These are phyloP conservation scores for Ottelia alismoides DNA, from an alignment of 106 monocot species.

Conservation along the genomic window DNA sequence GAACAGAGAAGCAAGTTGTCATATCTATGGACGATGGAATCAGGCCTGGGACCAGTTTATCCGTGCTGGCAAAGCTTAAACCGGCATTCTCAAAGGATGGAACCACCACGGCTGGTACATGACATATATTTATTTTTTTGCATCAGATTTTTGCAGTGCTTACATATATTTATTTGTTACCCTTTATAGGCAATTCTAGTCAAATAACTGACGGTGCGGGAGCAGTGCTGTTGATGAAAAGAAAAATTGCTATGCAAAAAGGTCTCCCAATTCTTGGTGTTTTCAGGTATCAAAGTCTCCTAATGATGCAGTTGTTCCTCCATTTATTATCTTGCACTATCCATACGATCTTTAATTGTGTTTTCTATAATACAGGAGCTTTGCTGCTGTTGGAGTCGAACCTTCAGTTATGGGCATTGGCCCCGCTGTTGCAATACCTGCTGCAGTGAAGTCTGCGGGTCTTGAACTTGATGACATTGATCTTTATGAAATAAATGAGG, in stretches of 20 bases:
- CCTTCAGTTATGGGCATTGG: slow-evolving; percentile 92
- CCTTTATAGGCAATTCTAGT: slow-evolving; percentile 62
- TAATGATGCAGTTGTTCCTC: neutral
- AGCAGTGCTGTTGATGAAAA: slow-evolving; percentile 88
- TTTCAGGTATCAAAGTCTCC: slow-evolving; percentile 38
- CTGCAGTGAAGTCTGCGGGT: slow-evolving; percentile 64
- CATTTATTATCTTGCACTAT: neutral
- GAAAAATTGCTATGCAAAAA: slow-evolving; percentile 50
- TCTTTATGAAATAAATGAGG: slow-evolving; percentile 93
- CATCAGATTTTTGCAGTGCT: slow-evolving; percentile 3
- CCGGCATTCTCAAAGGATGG: slow-evolving; percentile 79
- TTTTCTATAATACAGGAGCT: slow-evolving; percentile 35
- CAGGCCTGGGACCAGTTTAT: slow-evolving; percentile 46
- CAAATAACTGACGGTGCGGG: slow-evolving; percentile 89
- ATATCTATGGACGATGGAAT: slow-evolving; percentile 71
- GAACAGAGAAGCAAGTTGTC: slow-evolving; percentile 40
- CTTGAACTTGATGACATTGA: slow-evolving; percentile 73
- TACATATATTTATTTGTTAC: slow-evolving; percentile 1
- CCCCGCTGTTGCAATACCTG: slow-evolving; percentile 83
- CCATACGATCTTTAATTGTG: neutral
- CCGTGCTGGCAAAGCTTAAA: slow-evolving; percentile 61
- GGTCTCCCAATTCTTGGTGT: slow-evolving; percentile 81
- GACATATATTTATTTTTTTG: neutral
- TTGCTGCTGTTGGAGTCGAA: slow-evolving; percentile 73
- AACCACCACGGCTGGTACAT: slow-evolving; percentile 70